phyloP scores from a whole-genome alignment of 768 basidiomycete genomes.

The Pleurotus salmoneostramineus region DNA sequence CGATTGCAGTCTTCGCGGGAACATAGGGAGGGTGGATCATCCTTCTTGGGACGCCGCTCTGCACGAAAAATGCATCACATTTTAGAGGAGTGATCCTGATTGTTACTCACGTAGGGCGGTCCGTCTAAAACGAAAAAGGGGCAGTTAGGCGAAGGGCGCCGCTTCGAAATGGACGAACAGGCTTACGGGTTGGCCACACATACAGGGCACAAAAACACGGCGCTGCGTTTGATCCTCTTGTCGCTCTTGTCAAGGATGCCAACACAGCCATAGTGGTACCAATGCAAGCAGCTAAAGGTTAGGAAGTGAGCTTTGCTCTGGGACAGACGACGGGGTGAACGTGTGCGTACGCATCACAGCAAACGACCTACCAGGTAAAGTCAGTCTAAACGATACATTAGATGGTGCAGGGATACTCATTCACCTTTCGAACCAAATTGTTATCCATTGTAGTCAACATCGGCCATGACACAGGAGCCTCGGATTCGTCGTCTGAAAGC shows the following conservation, averaged over 20 bases:
- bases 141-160: background rate
- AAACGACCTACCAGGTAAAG: conserved; percentile 20
- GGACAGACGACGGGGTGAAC: background rate
- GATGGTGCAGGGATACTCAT: background rate
- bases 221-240: conserved; percentile 23
- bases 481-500: background rate
- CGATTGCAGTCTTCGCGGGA: conserved; percentile 24
- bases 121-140: conserved; percentile 1
- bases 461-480: conserved; percentile 19
- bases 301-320: background rate
- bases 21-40: conserved; percentile 13
- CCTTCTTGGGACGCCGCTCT: conserved; percentile 2
- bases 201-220: conserved; percentile 37
- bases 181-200: conserved; percentile 28
- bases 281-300: conserved; percentile 23
- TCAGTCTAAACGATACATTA: background rate
- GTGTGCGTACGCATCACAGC: conserved; percentile 18
- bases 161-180: conserved; percentile 12
- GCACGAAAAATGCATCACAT: background rate
- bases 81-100: background rate
- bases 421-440: conserved; percentile 27
- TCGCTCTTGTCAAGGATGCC: conserved; percentile 32
- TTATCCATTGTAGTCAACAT: conserved; percentile 16
- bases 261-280: conserved; percentile 54
- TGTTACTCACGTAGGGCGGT: conserved; percentile 11